Evolutionary conservation across 495 filamentous ascomycete genomes (phyloP).

Genomic region (Neurospora sp.): DNA sequence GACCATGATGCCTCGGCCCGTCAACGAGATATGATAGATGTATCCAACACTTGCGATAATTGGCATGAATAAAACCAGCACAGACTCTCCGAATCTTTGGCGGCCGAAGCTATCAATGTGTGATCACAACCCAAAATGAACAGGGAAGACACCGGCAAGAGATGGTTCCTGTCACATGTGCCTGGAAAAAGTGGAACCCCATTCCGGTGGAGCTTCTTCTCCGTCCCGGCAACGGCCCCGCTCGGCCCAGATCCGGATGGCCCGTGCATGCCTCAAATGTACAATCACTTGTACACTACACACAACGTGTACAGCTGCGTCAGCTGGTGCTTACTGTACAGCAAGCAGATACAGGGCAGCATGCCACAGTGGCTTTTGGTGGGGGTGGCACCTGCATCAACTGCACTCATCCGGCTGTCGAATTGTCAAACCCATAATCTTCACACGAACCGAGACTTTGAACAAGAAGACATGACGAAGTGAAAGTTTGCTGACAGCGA

Average conservation of each 20-base stretch:
- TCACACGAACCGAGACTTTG: neutral
- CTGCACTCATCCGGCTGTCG: neutral
- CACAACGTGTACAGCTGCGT: neutral
- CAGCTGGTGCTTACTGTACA: neutral
- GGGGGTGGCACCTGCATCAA: neutral
- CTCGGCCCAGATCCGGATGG: neutral
- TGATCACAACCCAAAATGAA: neutral
- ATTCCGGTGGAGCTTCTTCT: neutral
- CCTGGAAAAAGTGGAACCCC: neutral
- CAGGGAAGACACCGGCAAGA: neutral
- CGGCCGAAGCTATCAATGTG: neutral
- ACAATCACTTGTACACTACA: neutral
- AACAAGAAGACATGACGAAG: neutral
- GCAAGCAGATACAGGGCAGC: neutral
- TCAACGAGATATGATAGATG: neutral
- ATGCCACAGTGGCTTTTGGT: neutral
- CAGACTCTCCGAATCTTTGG: neutral
- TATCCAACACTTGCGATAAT: neutral
- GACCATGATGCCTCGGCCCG: neutral
- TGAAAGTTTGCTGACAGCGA: neutral
- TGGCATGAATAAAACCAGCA: neutral
- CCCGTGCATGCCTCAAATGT: neutral
- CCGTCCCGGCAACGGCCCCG: neutral
- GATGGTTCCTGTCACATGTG: neutral
- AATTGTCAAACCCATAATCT: neutral